Evolutionary conservation across 139 green algal species (phyloP), one percentile per base, ranked within the genome.

Genomic region (Astrephomene gubernaculifera): DNA sequence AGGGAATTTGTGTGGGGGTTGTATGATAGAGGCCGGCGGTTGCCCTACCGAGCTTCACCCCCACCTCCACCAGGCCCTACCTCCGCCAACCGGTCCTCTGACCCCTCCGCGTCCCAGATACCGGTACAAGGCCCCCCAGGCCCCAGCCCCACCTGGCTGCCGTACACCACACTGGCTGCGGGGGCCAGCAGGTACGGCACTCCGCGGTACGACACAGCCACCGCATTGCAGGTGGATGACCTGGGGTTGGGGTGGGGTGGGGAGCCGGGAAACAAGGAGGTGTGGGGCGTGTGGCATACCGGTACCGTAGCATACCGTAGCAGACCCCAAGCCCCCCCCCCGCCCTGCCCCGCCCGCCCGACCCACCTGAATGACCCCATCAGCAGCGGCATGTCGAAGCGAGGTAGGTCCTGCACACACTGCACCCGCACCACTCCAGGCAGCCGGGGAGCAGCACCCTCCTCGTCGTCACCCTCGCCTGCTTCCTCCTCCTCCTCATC

Each of bases 371-470:
- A 84, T 10, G 9, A 75, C 21, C 87, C 87, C 33, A 91, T 49
- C 87, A 91, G 78, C 49, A 91, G 76, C 29, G 87, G 87, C 69
- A 91, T 64, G 82, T 91, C 87, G 52, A 88, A 91, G 27, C 82
- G 75, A 9, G 87, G 87, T 44, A 64, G 36, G 45, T 91, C 87
- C 61, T 82, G 76, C 44, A 86, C 65, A n/a, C 71, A 76, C 29
- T 43, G 35, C 45, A 85, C 38, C 12, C 65, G 39, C 25, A 81
- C 69, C 31, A 88, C 75, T 14, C 39, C 72, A 21, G 64, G 57
- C 31, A 68, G 65, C n/a, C 54, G 81, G 10, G 2, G n/a, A 33
- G 27, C 14, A 9, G 69, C 29, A 8, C 27, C 44, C 24, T 19
- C 43, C 41, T 27, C 69, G 12, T 57, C 38, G 36, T 3, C 29